Evolutionary conservation across 2,329 filamentous ascomycete genomes (phyloP), one percentile per base, ranked within the genome.

Genomic region (Trichoderma sp.): DNA sequence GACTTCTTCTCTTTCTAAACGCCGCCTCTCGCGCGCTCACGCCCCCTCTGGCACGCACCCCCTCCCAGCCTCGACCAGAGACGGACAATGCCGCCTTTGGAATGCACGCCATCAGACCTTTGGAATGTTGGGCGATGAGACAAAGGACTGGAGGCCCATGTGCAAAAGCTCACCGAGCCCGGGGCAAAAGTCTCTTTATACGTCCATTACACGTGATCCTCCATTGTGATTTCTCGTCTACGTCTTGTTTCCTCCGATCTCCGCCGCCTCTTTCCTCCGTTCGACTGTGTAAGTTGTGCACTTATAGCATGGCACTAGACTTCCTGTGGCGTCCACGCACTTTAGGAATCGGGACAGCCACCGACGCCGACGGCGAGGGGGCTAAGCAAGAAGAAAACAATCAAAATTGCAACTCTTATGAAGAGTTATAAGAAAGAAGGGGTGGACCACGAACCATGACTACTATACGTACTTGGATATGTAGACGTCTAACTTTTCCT

Each of bases 41-140:
- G n/a, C 52, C 59, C 26, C 10, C 28, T 30, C 43, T 24, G 21
- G 21, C n/a, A 49, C 46, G 46, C 56, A n/a, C 46, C 51, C 71
- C 75, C 71, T 8, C 8, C 75, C 75, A 77, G 72, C 76, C 78
- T 77, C 76, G 64, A 72, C 71, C 74, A 73, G 72, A 72, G 74
- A 74, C 77, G 69, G 74, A 80, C 78, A 80, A 80, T 80, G 77
- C 69, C 69, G 63, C 55, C 68, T 61, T 68, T 68, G 64, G 76
- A 77, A 78, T 78, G 76, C 68, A 52, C 69, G 65, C 69, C 71
- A 69, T 73, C 70, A 69, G 59, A 66, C 70, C 72, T 73, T 70
- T 78, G 78, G 78, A 79, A 79, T 79, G 78, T 68, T 72, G 66
- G 70, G 63, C 61, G 70, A 74, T 78, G 78, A 80, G 78, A 80